A percentile compares a stretch with the other conserved stretches of the same genome.
Evolutionary conservation across 2,329 filamentous ascomycete genomes (phyloP).

Genomic region (Thermoascus crustaceus): DNA sequence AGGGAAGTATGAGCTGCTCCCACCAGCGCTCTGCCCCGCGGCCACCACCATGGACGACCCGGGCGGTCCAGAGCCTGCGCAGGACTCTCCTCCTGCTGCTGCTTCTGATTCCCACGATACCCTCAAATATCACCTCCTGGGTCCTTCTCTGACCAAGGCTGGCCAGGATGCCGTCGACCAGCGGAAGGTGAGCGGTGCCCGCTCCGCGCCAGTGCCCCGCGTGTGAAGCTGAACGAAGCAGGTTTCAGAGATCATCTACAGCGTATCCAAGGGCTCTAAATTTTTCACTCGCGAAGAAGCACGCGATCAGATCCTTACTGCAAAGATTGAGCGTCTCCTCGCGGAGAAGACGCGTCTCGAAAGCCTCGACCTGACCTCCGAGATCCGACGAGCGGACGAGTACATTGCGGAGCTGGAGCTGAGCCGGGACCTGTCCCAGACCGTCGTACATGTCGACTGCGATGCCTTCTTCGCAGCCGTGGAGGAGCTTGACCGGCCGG

Average conservation of each 20-base stretch:
- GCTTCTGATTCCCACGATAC: constrained; percentile 44
- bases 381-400: constrained; percentile 70
- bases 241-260: constrained; percentile 95
- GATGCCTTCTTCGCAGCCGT: constrained; percentile 97
- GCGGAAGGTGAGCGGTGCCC: constrained; percentile 52
- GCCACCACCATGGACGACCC: constrained; percentile 13
- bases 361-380: constrained; percentile 62
- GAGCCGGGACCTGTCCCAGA: constrained; percentile 70
- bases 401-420: constrained; percentile 72
- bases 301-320: constrained; percentile 71
- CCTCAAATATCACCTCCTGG: constrained; percentile 81
- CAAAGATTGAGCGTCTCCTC: constrained; percentile 75
- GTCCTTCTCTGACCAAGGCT: constrained; percentile 85
- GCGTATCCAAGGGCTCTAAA: constrained; percentile 91
- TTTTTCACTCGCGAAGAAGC: constrained; percentile 88
- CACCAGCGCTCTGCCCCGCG: too few relatives aligned
- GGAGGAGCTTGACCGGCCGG: constrained; percentile 74
- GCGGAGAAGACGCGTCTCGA: constrained; percentile 68
- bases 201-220: not conserved
- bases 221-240: constrained; percentile 21
- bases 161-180: constrained; percentile 94
- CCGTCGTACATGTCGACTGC: constrained; percentile 87
- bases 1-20: too few relatives aligned
- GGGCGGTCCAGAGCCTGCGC: constrained; percentile 4
- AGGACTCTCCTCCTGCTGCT: constrained; percentile 3